These are phyloP conservation scores for Trichosporon sp. DNA, from an alignment of 1,284 basidiomycete species.

Conservation along the genomic window DNA sequence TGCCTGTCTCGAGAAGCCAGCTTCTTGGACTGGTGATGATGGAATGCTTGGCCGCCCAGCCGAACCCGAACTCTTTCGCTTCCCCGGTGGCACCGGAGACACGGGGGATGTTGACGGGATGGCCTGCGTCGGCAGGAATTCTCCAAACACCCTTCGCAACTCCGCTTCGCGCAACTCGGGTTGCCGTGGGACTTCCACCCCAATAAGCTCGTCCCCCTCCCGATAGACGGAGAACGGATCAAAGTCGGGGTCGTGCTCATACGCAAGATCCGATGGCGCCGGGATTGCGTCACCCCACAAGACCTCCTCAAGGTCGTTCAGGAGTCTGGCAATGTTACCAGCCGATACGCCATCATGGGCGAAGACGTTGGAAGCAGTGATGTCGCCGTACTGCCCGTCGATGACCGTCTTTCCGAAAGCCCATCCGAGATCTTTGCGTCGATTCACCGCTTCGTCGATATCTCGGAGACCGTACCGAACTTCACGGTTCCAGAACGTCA, in stretches of 20 bases:
- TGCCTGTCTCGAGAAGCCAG: background rate
- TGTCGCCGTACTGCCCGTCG: slow-evolving; percentile 43
- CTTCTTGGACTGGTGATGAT: background rate
- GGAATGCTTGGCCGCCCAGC: background rate
- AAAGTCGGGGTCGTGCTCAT: slow-evolving; percentile 47
- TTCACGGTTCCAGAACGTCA: slow-evolving; percentile 47
- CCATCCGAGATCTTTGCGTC: slow-evolving; percentile 48
- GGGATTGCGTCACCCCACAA: slow-evolving; percentile 53
- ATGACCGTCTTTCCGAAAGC: slow-evolving; percentile 43
- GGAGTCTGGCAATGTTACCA: slow-evolving; percentile 43
- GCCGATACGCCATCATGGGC: slow-evolving; percentile 33
- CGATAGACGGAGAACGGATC: slow-evolving; percentile 46
- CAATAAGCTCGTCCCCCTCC: slow-evolving; percentile 35
- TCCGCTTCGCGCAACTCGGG: slow-evolving; percentile 27
- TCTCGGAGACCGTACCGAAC: slow-evolving; percentile 45
- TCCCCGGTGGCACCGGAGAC: slow-evolving; percentile 16
- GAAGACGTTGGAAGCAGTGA: slow-evolving; percentile 40
- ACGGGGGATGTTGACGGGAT: background rate
- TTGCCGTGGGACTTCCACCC: slow-evolving; percentile 23
- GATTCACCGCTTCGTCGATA: slow-evolving; percentile 51
- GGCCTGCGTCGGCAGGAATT: slow-evolving; percentile 5
- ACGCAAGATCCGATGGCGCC: slow-evolving; percentile 48
- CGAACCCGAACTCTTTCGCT: background rate
- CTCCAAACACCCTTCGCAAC: slow-evolving; percentile 30
- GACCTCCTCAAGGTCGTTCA: slow-evolving; percentile 53